Base-by-base conservation (phyloP, 164 flowering plant species). In the Paratinospora sagittata region DNA sequence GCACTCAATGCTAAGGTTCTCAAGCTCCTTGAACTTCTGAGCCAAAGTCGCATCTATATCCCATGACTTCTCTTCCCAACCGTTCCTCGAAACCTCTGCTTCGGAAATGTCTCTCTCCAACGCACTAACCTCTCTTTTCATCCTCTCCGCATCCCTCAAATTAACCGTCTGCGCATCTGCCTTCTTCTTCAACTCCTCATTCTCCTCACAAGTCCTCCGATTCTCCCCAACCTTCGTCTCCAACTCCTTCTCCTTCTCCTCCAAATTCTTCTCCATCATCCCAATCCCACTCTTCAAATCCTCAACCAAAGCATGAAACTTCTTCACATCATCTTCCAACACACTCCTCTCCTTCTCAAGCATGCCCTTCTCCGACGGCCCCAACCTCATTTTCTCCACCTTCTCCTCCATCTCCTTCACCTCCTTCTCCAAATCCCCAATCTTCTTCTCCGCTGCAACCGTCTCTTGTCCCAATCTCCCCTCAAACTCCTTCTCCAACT, bases 21-120 rank as follows among this genome's bases (percentile, higher is more conserved):
- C 89, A 4, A 96, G 85, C 83, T 96, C 95, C 86, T 93, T 87
- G 24, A 85, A 79, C 74, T 82, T 83, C 36, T 81, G 81, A 66
- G 85, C 81, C 0, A 88, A 67, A 0, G 30, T 41, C 0, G 84
- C 26, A 65, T 90, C 87, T 47, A 93, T 79, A 70, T 88, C 93
- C 97, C 95, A 91, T n/a, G 72, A 66, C 87, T 89, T 91, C 80
- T 91, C 97, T 82, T 96, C 98, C 91, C 89, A 96, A 0, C 68
- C 79, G 71, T 71, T 89, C 80, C 92, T 89, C 3, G 85, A 82
- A 57, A 24, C 70, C 80, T 96, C 95, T 0, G 89, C 81, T 52
- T 93, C 99, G 41, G 70, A 84, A 70, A 84, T 85, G 69, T 95
- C 97, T 67, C 92, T 86, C 84, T 90, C 99, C 73, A 90, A 84